phyloP scores from a whole-genome alignment of 257 asterid species.

The Forsythia viridissima region DNA sequence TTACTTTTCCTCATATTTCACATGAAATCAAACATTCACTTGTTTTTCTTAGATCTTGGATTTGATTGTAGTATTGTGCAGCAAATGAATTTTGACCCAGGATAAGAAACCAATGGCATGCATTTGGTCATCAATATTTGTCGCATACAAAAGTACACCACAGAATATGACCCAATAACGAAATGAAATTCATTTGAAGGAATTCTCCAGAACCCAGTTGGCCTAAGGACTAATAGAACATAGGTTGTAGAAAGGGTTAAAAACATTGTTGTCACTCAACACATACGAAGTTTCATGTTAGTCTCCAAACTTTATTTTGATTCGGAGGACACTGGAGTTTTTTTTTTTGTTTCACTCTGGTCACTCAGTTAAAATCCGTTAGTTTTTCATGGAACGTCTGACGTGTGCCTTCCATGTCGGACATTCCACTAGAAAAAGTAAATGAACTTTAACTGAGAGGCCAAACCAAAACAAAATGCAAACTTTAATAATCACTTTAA shows the following conservation, averaged over 20 bases:
- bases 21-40: neutral
- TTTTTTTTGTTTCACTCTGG: neutral
- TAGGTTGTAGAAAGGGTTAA: neutral
- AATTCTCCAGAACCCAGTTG: neutral
- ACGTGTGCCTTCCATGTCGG: neutral
- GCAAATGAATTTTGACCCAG: neutral
- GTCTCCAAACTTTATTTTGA: neutral
- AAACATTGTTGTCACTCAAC: neutral
- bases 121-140: neutral
- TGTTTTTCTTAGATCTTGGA: neutral
- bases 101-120: neutral
- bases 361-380: neutral
- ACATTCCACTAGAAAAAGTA: neutral
- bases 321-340: neutral
- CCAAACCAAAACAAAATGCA: neutral
- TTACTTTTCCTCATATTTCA: no score
- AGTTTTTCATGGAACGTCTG: neutral
- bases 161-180: neutral
- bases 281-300: neutral
- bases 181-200: neutral
- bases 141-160: neutral
- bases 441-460: neutral
- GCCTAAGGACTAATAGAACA: neutral
- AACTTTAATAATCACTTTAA: neutral
- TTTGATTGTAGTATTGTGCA: neutral